phyloP scores from a whole-genome alignment of 208 protist species.

The Leishmania braziliensis region DNA sequence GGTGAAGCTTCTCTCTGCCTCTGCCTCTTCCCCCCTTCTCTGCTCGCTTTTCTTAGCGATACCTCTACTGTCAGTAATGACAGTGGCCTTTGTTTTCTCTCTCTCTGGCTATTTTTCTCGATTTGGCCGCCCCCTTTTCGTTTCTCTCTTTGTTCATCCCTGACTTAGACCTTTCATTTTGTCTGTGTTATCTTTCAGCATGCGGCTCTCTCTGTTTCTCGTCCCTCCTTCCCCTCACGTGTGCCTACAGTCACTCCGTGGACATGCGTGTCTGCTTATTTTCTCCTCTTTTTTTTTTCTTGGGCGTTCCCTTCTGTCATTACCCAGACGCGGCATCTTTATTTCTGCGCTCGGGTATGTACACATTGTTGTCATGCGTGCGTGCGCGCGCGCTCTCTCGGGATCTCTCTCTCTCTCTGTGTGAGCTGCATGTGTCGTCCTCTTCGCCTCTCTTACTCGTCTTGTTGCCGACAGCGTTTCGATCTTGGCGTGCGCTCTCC shows the following conservation, averaged over 20 bases:
- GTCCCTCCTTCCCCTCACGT: not conserved
- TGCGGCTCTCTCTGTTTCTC: slow-evolving; percentile 6
- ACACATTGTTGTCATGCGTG: no score
- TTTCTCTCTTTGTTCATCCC: not conserved
- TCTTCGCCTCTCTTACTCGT: no score
- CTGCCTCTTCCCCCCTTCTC: not conserved
- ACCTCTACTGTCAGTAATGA: not conserved
- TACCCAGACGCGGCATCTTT: not conserved
- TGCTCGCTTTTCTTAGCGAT: slow-evolving; percentile 8
- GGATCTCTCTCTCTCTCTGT: no score
- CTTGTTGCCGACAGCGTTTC: no score
- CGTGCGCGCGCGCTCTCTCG: no score
- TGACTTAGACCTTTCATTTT: not conserved
- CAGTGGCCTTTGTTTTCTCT: not conserved
- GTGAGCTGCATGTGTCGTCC: no score
- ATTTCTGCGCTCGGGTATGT: not conserved
- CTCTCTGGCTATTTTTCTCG: no score
- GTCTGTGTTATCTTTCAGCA: slow-evolving; percentile 7
- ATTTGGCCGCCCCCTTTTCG: not conserved
- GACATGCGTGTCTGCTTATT: not conserved
- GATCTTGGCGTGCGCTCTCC: no score
- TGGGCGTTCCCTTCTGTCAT: not conserved
- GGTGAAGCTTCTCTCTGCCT: slow-evolving; percentile 13
- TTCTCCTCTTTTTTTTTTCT: not conserved
- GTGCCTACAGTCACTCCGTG: not conserved